Percentiles rank a stretch among this genome's conserved stretches.
These are phyloP conservation scores for Podospora comata DNA, from an alignment of 495 filamentous ascomycete species.

Conservation along the genomic window DNA sequence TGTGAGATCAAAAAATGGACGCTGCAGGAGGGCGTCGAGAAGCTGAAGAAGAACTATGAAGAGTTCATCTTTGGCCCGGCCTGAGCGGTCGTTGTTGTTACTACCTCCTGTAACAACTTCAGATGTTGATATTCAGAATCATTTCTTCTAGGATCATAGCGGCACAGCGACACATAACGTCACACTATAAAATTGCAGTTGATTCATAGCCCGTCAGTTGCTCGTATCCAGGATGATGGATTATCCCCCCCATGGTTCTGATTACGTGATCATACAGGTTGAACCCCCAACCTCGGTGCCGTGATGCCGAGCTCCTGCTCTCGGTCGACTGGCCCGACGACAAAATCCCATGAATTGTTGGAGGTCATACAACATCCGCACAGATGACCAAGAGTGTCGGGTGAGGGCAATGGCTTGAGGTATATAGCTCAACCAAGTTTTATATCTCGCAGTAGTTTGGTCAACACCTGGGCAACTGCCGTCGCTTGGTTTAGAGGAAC, in stretches of 20 bases:
- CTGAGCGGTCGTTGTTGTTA: background rate
- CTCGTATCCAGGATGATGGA: background rate
- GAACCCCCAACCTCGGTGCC: background rate
- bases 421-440: background rate
- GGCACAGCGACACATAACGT: background rate
- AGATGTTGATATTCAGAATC: background rate
- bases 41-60: conserved; percentile 73
- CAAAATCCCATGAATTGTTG: background rate
- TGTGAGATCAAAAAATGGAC: conserved; percentile 77
- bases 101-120: background rate
- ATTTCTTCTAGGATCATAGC: background rate
- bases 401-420: background rate
- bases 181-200: background rate
- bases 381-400: background rate
- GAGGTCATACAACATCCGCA: background rate
- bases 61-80: conserved; percentile 68
- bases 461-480: background rate
- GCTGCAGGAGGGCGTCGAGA: conserved; percentile 65
- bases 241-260: background rate
- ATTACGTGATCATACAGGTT: background rate
- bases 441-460: background rate
- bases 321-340: background rate
- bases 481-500: background rate
- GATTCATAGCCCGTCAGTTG: background rate
- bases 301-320: background rate